phyloP scores from a whole-genome alignment of 805 yeast species.

The Wickerhamiella australiensis region DNA sequence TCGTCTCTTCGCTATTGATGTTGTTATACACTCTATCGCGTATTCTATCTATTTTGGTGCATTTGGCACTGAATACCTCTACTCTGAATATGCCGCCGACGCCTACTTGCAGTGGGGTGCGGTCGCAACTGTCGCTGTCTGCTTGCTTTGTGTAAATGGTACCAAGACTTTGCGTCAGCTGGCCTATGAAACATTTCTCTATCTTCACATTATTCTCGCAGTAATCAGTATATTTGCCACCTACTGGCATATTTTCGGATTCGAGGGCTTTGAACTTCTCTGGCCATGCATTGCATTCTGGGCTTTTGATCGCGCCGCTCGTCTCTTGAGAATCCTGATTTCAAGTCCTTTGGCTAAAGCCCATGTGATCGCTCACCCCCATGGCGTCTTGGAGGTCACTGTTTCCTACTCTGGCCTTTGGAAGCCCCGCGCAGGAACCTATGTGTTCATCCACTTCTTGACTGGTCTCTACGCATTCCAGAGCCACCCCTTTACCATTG shows the following conservation, averaged over 20 bases:
- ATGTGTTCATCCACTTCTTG: constrained; percentile 38
- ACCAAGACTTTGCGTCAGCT: constrained; percentile 33
- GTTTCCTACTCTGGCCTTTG: constrained; percentile 35
- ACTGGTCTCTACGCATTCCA: constrained; percentile 42
- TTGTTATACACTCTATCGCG: constrained; percentile 42
- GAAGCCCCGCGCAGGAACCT: constrained; percentile 44
- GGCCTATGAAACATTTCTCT: constrained; percentile 46
- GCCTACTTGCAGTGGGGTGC: constrained; percentile 24
- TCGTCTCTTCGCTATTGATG: constrained; percentile 36
- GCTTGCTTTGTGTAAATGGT: constrained; percentile 31
- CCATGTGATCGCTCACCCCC: constrained; percentile 11
- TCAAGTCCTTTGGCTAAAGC: constrained; percentile 37
- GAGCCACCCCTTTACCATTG: constrained; percentile 54
- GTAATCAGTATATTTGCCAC: constrained; percentile 42
- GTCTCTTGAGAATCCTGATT: constrained; percentile 41
- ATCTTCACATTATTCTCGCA: constrained; percentile 45
- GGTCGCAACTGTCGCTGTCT: constrained; percentile 21
- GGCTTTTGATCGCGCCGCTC: constrained; percentile 51
- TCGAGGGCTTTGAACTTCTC: constrained; percentile 32
- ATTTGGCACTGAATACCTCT: constrained; percentile 46
- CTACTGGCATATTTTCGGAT: constrained; percentile 38
- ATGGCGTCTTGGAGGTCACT: constrained; percentile 20
- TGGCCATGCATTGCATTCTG: constrained; percentile 53
- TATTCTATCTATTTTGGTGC: constrained; percentile 39
- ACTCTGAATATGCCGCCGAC: constrained; percentile 35